Conservation (phyloP, 73 alveolate genomes). For the Symbiodinium pilosum region DNA sequence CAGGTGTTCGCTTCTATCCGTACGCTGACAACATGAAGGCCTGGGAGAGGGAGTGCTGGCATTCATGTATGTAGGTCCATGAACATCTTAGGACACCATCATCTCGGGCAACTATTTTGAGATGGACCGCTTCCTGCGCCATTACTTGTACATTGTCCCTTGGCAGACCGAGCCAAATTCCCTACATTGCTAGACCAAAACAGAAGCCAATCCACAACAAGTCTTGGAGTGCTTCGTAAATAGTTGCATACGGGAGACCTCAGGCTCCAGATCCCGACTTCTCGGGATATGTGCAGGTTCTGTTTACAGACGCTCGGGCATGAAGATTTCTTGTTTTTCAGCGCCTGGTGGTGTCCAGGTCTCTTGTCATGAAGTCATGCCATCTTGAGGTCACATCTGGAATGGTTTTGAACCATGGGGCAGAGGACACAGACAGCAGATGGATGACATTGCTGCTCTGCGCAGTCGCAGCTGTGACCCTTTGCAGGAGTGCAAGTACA, state of each 20-base stretch:
- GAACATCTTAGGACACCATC: constrained; percentile 40
- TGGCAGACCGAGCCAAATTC: too few species aligned
- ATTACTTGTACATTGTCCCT: constrained; percentile 57
- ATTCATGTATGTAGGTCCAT: too few species aligned
- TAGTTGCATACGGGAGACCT: too few species aligned
- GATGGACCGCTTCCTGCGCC: constrained; percentile 68
- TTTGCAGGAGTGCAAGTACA: constrained; percentile 23
- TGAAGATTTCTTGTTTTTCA: too few species aligned
- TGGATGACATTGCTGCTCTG: neutral
- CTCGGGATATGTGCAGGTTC: constrained; percentile 13
- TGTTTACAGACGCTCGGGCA: neutral
- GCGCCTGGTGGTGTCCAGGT: too few species aligned
- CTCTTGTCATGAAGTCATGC: neutral
- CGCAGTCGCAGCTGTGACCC: neutral
- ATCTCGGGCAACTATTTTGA: constrained; percentile 45
- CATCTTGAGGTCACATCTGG: constrained; percentile 21
- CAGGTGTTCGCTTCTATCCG: constrained; percentile 77
- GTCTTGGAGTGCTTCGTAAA: too few species aligned
- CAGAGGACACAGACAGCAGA: constrained; percentile 30
- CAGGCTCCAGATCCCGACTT: constrained; percentile 53
- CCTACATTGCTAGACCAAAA: too few species aligned
- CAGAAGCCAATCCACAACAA: too few species aligned
- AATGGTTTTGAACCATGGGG: constrained; percentile 82
- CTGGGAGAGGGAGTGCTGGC: too few species aligned
- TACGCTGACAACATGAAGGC: constrained; percentile 37